Percentiles rank a stretch among this genome's conserved stretches.
Conservation (phyloP, 2,329 filamentous ascomycete genomes). For the Orbilia ellipsospora region DNA sequence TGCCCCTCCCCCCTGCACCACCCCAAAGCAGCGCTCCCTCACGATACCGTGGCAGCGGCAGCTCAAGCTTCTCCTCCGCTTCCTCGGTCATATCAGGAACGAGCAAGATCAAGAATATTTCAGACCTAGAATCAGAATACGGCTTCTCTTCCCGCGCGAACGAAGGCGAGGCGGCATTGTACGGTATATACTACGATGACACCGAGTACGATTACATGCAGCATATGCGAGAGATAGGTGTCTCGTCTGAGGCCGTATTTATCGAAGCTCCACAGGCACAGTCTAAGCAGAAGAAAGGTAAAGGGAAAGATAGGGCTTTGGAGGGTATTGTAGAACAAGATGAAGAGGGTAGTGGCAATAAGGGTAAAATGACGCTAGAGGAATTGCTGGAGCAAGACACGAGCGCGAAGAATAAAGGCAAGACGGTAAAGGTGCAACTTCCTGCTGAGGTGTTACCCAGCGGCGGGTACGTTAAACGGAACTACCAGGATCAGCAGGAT, state of each 20-base stretch:
- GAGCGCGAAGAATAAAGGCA: constrained; percentile 61
- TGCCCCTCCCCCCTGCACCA: constrained; percentile 57
- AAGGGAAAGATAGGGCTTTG: constrained; percentile 62
- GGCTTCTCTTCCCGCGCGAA: constrained; percentile 81
- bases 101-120: constrained; percentile 72
- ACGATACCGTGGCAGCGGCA: constrained; percentile 8
- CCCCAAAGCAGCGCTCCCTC: not conserved
- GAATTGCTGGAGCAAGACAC: constrained; percentile 77
- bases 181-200: constrained; percentile 95
- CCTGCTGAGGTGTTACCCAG: constrained; percentile 81
- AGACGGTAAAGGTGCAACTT: constrained; percentile 62
- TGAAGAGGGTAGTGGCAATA: constrained; percentile 65
- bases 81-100: constrained; percentile 65
- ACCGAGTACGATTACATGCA: constrained; percentile 99
- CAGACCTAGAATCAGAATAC: constrained; percentile 79
- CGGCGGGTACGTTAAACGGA: constrained; percentile 78
- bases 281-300: constrained; percentile 68
- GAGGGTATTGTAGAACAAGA: constrained; percentile 31
- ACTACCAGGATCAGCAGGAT: constrained; percentile 93
- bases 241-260: constrained; percentile 79
- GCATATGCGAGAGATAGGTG: constrained; percentile 87
- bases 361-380: constrained; percentile 79
- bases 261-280: constrained; percentile 75
- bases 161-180: constrained; percentile 93
- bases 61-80: constrained; percentile 43